A percentile compares a stretch with the other conserved stretches of the same genome.
Evolutionary conservation across 257 asterid species (phyloP).

Genomic region (Nicotiana knightiana): DNA sequence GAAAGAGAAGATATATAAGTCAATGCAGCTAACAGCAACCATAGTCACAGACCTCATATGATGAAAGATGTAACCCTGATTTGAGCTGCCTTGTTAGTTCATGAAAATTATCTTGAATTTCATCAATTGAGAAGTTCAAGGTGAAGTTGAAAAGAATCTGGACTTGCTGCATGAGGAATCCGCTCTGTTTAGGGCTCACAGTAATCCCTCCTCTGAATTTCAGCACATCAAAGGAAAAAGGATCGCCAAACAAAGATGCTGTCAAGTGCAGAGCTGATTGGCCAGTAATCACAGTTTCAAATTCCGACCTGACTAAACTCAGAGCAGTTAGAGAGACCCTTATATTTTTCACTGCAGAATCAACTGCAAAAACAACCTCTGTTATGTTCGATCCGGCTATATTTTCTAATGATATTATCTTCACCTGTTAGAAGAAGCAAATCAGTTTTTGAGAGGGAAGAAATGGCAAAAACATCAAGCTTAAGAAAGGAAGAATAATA

Average conservation of each 20-base stretch:
- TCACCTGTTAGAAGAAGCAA: conserved; percentile 26
- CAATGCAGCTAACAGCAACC: background rate
- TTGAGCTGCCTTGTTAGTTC: conserved; percentile 71
- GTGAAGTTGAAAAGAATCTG: conserved; percentile 87
- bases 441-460: background rate
- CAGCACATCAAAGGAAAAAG: conserved; percentile 70
- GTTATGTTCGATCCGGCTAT: conserved; percentile 26
- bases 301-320: conserved; percentile 27
- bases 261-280: conserved; percentile 44
- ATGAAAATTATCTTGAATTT: conserved; percentile 49
- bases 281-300: conserved; percentile 29
- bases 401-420: conserved; percentile 26
- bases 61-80: conserved; percentile 63
- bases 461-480: background rate
- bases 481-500: background rate
- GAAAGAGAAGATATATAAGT: background rate
- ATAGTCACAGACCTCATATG: conserved; percentile 61
- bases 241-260: conserved; percentile 65
- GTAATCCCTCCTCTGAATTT: conserved; percentile 85
- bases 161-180: conserved; percentile 65
- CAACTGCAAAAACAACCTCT: conserved; percentile 37
- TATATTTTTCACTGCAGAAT: conserved; percentile 22
- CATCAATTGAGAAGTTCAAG: conserved; percentile 80
- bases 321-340: conserved; percentile 19
- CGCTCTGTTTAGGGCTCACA: conserved; percentile 78